phyloP scores from a whole-genome alignment of 257 asterid species.

The Solanum medicagineum region DNA sequence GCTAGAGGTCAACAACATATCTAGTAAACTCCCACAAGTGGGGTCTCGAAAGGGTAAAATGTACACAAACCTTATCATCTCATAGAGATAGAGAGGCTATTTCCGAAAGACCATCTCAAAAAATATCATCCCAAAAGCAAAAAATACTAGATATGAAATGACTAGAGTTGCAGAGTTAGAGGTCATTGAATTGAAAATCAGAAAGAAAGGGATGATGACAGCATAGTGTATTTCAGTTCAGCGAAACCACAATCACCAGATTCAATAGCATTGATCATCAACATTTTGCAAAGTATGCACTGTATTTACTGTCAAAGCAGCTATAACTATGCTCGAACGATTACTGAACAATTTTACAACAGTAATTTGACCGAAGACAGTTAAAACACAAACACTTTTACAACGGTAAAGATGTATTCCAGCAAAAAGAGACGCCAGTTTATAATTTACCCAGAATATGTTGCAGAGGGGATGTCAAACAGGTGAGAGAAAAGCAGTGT shows the following conservation, averaged over 20 bases:
- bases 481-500: slow-evolving; percentile 47
- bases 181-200: background rate
- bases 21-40: too few relatives aligned
- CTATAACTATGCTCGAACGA: background rate
- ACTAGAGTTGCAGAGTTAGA: too few relatives aligned
- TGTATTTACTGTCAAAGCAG: background rate
- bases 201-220: background rate
- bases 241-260: background rate
- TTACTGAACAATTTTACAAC: background rate
- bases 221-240: background rate
- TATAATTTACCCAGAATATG: background rate
- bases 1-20: too few relatives aligned
- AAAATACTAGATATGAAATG: too few relatives aligned
- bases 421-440: background rate
- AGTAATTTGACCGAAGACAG: background rate
- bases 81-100: too few relatives aligned
- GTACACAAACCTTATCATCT: too few relatives aligned
- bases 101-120: too few relatives aligned
- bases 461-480: background rate
- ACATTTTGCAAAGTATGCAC: background rate
- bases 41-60: too few relatives aligned
- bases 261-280: background rate
- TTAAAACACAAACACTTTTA: background rate
- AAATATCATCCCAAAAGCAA: too few relatives aligned
- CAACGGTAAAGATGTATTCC: background rate